Base-by-base conservation (phyloP, 805 yeast species). In the Metschnikowia colocasiae region DNA sequence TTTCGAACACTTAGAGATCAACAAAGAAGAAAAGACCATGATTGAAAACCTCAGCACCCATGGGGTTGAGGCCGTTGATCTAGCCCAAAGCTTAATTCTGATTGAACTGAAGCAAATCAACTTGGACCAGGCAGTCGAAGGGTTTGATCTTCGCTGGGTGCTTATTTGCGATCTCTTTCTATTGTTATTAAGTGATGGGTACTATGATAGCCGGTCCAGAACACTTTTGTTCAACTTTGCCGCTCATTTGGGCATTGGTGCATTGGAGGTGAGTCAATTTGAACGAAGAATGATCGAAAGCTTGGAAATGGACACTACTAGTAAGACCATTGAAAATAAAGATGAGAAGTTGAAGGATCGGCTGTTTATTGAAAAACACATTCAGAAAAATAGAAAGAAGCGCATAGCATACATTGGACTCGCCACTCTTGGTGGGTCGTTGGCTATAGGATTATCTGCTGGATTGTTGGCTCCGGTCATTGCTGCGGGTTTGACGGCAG, bases 401-500 rank as follows among this genome's bases (percentile, higher is more conserved):
- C 83, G 91, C 59, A 70, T 88, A 63, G 84, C 89, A 44, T 90
- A 87, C 59, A 87, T 94, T 52, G 99, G 98, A 0, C 69, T 94
- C 41, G 99, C 99, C 0, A 94, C 98, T 6, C 76, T 91, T 13
- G 98, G 98, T 25, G 99, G 99, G 2, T 91, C 96, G 1, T 71
- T 94, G 19, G 96, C 94, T 1, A 79, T 94, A 49, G 99, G 99
- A 1, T 71, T 94, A 16, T 88, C 97, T 50, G 98, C 96, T 7
- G 99, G 99, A 6, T 67, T 94, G 37, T 69, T 94, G 38, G 99
- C 99, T 0, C 99, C 99, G 0, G 96, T 95, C 2, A 95, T 94
- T 59, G 98, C 98, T 43, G 98, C 98, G 1, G 99, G 99, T 59
- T 61, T 94, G 25, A 99, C 98, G 1, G 98, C 98, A 3, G 99